Percentiles rank a stretch among this genome's conserved stretches.
phyloP scores from a whole-genome alignment of 371 early-diverging fungal genomes.

The Rhizopus arrhizus region DNA sequence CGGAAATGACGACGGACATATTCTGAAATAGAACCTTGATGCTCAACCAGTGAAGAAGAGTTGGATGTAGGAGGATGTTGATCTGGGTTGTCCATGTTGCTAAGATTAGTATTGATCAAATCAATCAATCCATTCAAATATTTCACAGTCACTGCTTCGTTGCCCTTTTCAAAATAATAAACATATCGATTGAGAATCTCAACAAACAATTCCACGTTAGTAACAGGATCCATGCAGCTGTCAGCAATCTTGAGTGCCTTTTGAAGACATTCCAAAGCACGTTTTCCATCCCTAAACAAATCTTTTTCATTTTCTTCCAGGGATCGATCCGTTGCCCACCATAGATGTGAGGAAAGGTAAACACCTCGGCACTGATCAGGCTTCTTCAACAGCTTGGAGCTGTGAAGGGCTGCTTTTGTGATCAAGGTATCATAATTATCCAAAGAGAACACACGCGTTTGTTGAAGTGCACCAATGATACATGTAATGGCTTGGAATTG shows the following conservation, averaged over 20 bases:
- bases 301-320: conserved; percentile 33
- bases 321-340: conserved; percentile 72
- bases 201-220: conserved; percentile 85
- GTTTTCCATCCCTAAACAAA: conserved; percentile 76
- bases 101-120: conserved; percentile 75
- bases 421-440: conserved; percentile 92
- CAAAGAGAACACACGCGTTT: conserved; percentile 70
- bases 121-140: conserved; percentile 90
- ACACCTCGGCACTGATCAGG: conserved; percentile 90
- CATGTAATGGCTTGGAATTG: conserved; percentile 84
- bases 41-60: conserved; percentile 59
- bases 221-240: conserved; percentile 81
- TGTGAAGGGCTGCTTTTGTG: conserved; percentile 83
- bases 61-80: conserved; percentile 65
- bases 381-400: conserved; percentile 83
- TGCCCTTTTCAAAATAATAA: conserved; percentile 84
- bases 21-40: conserved; percentile 53
- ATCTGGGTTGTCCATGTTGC: conserved; percentile 68
- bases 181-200: conserved; percentile 89
- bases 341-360: conserved; percentile 79
- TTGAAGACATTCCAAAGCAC: conserved; percentile 83
- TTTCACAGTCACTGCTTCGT: conserved; percentile 75
- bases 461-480: conserved; percentile 80
- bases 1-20: conserved; percentile 70
- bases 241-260: conserved; percentile 91